Evolutionary conservation across 441 rosid species (phyloP).

Genomic region (Theobroma grandiflorum): DNA sequence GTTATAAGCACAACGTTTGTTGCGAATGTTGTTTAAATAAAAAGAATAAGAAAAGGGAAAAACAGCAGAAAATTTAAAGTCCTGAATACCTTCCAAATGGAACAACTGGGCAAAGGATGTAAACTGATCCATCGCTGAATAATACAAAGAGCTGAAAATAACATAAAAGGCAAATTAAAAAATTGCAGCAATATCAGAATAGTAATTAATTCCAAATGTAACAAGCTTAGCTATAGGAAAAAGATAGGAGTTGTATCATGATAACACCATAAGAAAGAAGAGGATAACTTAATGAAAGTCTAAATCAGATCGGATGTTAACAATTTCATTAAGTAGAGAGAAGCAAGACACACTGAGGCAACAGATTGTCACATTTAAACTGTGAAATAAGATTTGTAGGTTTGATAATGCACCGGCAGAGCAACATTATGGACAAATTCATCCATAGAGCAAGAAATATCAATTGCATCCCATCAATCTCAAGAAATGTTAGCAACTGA

Average conservation of each 20-base stretch:
- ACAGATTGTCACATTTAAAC: neutral
- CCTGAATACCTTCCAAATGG: slow-evolving; percentile 88
- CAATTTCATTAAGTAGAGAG: slow-evolving; percentile 1
- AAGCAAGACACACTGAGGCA: neutral
- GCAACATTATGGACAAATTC: neutral
- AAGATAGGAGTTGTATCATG: neutral
- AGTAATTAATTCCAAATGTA: slow-evolving; percentile 17
- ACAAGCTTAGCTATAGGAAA: slow-evolving; percentile 9
- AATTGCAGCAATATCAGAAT: neutral
- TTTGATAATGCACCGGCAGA: neutral
- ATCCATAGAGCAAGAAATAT: slow-evolving; percentile 1
- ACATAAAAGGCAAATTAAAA: slow-evolving; percentile 4
- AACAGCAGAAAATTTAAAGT: slow-evolving; percentile 14
- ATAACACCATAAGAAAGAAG: neutral
- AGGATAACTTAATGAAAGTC: neutral
- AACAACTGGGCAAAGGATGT: slow-evolving; percentile 86
- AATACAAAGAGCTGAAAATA: slow-evolving; percentile 79
- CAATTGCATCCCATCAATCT: neutral
- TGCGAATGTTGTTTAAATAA: neutral
- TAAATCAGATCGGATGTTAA: neutral
- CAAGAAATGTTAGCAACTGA: neutral
- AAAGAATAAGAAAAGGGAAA: neutral
- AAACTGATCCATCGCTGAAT: slow-evolving; percentile 86
- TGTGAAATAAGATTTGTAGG: neutral
- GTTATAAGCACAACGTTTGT: neutral